Evolutionary conservation across 805 yeast species (phyloP).

Genomic region (Candida xyloterini): DNA sequence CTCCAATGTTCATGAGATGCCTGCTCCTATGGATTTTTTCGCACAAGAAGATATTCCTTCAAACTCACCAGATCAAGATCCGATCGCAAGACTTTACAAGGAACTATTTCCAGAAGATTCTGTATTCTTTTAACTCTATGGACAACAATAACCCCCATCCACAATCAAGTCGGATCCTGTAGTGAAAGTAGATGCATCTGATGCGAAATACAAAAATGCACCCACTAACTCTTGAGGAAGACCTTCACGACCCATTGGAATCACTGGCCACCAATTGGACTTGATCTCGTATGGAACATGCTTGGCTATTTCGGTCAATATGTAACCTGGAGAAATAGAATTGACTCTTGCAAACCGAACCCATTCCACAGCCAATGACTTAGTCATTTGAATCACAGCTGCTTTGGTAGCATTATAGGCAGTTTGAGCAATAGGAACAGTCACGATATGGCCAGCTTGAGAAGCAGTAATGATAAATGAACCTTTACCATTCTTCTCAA

Average conservation of each 20-base stretch:
- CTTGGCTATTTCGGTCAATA: slow-evolving; percentile 39
- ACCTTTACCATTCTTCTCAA: slow-evolving; percentile 43
- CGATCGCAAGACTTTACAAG: slow-evolving; percentile 7
- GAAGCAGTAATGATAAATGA: slow-evolving; percentile 49
- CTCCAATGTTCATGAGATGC: slow-evolving; percentile 8
- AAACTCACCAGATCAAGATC: slow-evolving; percentile 2
- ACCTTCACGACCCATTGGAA: slow-evolving; percentile 51
- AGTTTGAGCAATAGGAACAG: slow-evolving; percentile 47
- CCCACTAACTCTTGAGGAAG: slow-evolving; percentile 48
- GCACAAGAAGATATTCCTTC: background rate
- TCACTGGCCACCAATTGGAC: slow-evolving; percentile 31
- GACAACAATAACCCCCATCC: slow-evolving; percentile 45
- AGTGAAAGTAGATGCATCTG: slow-evolving; percentile 50
- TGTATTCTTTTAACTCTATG: slow-evolving; percentile 2
- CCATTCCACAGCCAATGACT: slow-evolving; percentile 45
- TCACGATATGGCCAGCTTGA: slow-evolving; percentile 49
- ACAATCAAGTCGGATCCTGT: slow-evolving; percentile 49
- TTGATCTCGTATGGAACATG: slow-evolving; percentile 17
- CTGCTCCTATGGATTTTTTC: background rate
- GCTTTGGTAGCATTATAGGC: slow-evolving; percentile 46
- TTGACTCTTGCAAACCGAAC: slow-evolving; percentile 46
- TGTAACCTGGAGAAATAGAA: slow-evolving; percentile 47
- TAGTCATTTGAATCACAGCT: slow-evolving; percentile 42
- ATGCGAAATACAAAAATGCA: slow-evolving; percentile 50
- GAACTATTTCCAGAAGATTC: slow-evolving; percentile 10